These are phyloP conservation scores for Cystobasidium onofrii DNA, from an alignment of 768 basidiomycete species.

Conservation along the genomic window DNA sequence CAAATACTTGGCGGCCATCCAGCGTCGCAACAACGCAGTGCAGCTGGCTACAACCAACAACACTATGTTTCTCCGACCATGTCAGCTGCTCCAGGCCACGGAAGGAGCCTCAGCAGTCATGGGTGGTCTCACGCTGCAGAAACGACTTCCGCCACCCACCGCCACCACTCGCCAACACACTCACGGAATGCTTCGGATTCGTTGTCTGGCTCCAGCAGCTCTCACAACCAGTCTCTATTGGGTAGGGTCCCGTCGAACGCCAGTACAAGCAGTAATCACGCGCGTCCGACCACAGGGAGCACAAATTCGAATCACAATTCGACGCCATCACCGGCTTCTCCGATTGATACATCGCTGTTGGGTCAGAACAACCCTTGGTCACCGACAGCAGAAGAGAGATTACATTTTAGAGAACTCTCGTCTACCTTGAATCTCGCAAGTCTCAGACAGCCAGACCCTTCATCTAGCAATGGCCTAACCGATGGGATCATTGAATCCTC, in stretches of 20 bases:
- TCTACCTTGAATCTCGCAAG: not conserved
- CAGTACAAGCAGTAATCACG: not conserved
- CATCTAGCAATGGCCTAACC: not conserved
- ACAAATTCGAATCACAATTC: not conserved
- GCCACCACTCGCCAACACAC: not conserved
- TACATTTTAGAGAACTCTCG: constrained; percentile 14
- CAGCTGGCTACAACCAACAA: not conserved
- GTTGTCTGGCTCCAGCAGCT: not conserved
- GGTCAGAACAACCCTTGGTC: constrained; percentile 19
- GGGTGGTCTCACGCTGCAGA: not conserved
- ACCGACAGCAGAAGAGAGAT: constrained; percentile 20
- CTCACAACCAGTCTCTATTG: not conserved
- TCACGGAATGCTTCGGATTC: constrained; percentile 11
- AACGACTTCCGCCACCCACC: not conserved
- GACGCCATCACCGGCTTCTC: constrained; percentile 4
- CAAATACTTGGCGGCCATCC: not conserved
- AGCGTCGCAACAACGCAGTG: not conserved
- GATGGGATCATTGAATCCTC: not conserved
- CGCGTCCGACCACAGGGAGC: not conserved
- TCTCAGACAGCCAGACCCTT: not conserved
- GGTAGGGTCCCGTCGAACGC: constrained; percentile 2
- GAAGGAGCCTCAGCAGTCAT: not conserved
- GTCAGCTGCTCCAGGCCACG: not conserved
- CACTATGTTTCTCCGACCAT: not conserved
- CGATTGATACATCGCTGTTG: constrained; percentile 8